Evolutionary conservation across 2,329 filamentous ascomycete species (phyloP).

Genomic region (Cercospora janseana): DNA sequence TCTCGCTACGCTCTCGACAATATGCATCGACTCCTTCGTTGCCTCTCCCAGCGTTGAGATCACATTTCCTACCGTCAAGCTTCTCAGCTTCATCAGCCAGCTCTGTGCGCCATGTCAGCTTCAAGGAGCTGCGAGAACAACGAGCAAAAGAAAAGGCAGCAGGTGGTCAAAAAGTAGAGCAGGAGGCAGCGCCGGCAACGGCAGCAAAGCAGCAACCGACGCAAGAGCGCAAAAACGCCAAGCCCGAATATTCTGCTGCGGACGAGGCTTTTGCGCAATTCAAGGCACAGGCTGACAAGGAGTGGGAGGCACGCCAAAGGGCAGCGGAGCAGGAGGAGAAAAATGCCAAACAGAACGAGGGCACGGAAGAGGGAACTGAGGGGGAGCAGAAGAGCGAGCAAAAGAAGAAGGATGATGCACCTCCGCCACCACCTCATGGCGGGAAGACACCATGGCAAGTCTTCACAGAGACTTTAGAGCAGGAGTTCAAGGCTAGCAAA

Average conservation of each 20-base stretch:
- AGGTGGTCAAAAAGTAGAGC: conserved; percentile 40
- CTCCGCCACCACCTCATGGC: conserved; percentile 91
- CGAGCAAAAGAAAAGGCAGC: conserved; percentile 39
- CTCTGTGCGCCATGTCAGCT: conserved; percentile 47
- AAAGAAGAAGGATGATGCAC: conserved; percentile 61
- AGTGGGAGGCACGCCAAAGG: conserved; percentile 46
- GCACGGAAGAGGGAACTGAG: conserved; percentile 45
- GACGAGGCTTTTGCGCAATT: conserved; percentile 39
- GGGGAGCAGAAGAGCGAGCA: conserved; percentile 53
- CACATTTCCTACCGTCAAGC: conserved; percentile 45
- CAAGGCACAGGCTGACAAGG: conserved; percentile 38
- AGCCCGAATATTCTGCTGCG: conserved; percentile 33
- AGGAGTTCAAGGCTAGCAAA: conserved; percentile 93
- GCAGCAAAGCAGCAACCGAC: conserved; percentile 39
- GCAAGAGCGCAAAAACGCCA: conserved; percentile 33
- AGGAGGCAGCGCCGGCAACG: conserved; percentile 42
- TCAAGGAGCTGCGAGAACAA: conserved; percentile 40
- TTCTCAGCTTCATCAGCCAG: conserved; percentile 43
- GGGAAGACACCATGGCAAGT: conserved; percentile 99
- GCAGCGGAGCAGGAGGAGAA: conserved; percentile 34
- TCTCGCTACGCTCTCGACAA: conserved; percentile 31
- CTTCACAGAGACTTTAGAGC: conserved; percentile 92
- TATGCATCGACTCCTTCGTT: conserved; percentile 29
- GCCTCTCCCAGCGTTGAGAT: conserved; percentile 42
- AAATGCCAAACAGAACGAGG: conserved; percentile 41